Conservation (phyloP, 345 rosid genomes). For the Acer negundo region DNA sequence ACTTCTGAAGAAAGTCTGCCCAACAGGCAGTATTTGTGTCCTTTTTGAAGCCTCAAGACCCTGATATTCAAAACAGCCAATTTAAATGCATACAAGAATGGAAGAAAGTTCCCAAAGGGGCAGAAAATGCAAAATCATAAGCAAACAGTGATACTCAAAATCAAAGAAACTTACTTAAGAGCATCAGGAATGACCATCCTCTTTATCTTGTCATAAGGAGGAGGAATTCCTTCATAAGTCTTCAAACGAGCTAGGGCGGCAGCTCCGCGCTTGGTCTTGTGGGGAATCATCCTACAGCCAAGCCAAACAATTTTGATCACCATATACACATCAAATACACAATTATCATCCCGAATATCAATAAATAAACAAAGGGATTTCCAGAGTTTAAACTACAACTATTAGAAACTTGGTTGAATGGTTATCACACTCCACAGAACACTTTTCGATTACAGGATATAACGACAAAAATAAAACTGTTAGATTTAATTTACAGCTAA, state of each 20-base stretch:
- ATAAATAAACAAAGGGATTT: neutral
- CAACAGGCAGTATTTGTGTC: slow-evolving; percentile 83
- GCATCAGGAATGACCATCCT: slow-evolving; percentile 96
- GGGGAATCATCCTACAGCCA: slow-evolving; percentile 73
- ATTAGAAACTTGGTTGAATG: neutral
- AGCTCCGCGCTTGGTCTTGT: slow-evolving; percentile 89
- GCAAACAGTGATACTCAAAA: neutral
- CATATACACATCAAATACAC: neutral
- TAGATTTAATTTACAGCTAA: neutral
- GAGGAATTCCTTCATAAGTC: slow-evolving; percentile 76
- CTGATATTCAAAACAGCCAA: slow-evolving; percentile 30
- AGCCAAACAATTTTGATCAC: slow-evolving; percentile 1
- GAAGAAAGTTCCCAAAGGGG: neutral
- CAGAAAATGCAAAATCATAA: neutral
- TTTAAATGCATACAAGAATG: neutral
- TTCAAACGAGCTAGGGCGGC: slow-evolving; percentile 79
- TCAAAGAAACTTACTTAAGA: slow-evolving; percentile 50
- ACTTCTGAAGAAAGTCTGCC: slow-evolving; percentile 83
- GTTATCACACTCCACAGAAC: neutral
- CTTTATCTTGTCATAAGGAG: slow-evolving; percentile 80
- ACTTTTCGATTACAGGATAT: neutral
- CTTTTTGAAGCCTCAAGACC: slow-evolving; percentile 89
- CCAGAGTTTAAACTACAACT: neutral
- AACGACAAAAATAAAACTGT: neutral
- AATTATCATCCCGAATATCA: neutral